Base-by-base conservation (phyloP, 345 rosid species). In the Rhodamnia rubescens region DNA sequence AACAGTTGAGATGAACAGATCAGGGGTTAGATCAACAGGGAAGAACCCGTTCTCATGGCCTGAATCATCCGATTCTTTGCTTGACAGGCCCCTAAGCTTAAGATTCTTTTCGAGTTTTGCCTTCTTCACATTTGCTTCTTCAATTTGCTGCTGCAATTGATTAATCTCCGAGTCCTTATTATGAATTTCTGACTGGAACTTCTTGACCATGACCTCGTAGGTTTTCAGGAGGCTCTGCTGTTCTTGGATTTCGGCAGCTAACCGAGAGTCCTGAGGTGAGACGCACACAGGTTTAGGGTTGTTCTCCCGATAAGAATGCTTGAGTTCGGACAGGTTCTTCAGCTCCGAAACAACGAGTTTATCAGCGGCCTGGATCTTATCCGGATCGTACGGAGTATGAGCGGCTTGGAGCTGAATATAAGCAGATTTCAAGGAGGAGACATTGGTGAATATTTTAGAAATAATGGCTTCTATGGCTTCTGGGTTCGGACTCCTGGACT, bases 211-310 rank as follows among this genome's bases (percentile, higher is more conserved):
- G 57, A 87, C 88, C 84, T 87, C 88, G 16, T 87, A 87, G 2
- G 88, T 84, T 51, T 87, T 87, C 75, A 87, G 82, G 58, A 87
- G 84, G 88, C 86, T 87, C 53, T 87, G 88, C 84, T 87, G 88
- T 24, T 87, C 86, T 84, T 87, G 88, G 81, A 87, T 87, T 83
- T 87, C 88, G 22, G 86, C 88, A 84, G 88, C 88, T 78, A 87
- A 49, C 15, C 88, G 88, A 84, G 88, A 87, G 82, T 84, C 88
- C 75, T 87, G 88, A 53, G 88, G 88, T 11, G 88, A 87, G 53
- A 58, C 36, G 10, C 88, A 87, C 50, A 87, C 50, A 4, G 88
- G 86, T 29, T 87, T 87, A 12, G 88, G 88, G 36, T 87, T 84
- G 83, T 87, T 87, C 88, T 87, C 86, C 82, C 86, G 59, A 55